These are phyloP conservation scores for Oryza rufipogon DNA, from an alignment of 176 grass and related monocot genomes.

Conservation along the genomic window DNA sequence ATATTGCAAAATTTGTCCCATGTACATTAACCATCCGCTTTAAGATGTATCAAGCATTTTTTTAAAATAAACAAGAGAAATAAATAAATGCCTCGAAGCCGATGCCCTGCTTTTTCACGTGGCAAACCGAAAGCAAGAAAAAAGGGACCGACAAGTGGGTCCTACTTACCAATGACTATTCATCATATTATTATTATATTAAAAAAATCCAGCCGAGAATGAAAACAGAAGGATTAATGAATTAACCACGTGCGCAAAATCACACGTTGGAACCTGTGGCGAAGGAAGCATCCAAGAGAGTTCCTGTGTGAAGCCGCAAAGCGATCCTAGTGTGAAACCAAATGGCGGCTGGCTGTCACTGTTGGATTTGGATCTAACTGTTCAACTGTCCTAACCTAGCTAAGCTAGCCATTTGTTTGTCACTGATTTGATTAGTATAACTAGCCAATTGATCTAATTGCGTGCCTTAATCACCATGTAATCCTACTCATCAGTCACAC, in stretches of 20 bases:
- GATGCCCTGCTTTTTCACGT: not conserved
- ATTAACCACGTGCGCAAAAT: not conserved
- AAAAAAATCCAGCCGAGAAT: not conserved
- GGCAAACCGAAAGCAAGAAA: not conserved
- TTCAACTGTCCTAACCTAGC: not conserved
- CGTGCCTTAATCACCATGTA: slow-evolving; percentile 3
- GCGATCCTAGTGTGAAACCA: slow-evolving; percentile 26
- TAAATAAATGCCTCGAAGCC: not conserved
- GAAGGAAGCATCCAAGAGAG: not conserved
- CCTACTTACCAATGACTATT: not conserved
- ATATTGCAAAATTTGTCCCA: no score
- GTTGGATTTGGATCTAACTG: not conserved
- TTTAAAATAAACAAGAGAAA: not conserved
- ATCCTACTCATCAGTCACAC: not conserved
- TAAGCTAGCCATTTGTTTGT: not conserved
- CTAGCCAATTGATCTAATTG: not conserved
- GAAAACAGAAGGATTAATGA: not conserved
- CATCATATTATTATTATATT: not conserved
- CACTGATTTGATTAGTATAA: not conserved
- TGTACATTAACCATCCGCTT: not conserved
- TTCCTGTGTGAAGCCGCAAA: slow-evolving; percentile 45
- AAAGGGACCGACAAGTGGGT: not conserved
- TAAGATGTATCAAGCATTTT: not conserved
- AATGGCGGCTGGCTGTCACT: slow-evolving; percentile 24
- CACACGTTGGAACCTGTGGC: not conserved